Conservation (phyloP, 202 grass and related monocot species). For the Carex sylvatica region DNA sequence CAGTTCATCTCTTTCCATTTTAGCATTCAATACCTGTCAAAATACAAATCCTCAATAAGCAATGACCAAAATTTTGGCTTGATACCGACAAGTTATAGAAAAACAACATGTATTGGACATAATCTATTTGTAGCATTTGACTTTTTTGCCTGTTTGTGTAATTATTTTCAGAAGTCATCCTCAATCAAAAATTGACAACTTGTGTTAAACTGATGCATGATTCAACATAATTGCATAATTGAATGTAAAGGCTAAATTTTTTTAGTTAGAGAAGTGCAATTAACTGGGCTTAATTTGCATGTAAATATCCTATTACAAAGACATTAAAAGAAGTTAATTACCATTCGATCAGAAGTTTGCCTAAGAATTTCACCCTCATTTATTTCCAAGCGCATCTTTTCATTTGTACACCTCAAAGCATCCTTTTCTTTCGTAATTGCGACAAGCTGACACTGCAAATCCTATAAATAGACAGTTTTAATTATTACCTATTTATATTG, state of each 20-base stretch:
- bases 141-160: neutral
- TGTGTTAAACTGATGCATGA: neutral
- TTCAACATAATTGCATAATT: neutral
- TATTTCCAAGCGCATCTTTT: constrained; percentile 38
- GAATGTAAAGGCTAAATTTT: neutral
- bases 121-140: neutral
- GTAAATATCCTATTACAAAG: neutral
- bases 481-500: neutral
- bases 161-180: neutral
- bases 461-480: neutral
- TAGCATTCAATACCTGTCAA: constrained; percentile 52
- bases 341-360: constrained; percentile 47
- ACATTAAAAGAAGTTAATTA: constrained; percentile 15
- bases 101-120: constrained; percentile 14
- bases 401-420: constrained; percentile 41
- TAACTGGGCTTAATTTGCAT: neutral
- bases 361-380: constrained; percentile 49
- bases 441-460: constrained; percentile 33
- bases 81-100: constrained; percentile 11
- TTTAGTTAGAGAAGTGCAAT: neutral
- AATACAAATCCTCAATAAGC: constrained; percentile 1
- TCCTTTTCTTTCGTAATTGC: constrained; percentile 50
- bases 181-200: neutral
- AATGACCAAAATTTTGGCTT: constrained; percentile 18
- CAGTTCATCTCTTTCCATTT: constrained; percentile 48